Base-by-base conservation (phyloP, 495 filamentous ascomycete genomes). In the Penicillium maclennaniae region DNA sequence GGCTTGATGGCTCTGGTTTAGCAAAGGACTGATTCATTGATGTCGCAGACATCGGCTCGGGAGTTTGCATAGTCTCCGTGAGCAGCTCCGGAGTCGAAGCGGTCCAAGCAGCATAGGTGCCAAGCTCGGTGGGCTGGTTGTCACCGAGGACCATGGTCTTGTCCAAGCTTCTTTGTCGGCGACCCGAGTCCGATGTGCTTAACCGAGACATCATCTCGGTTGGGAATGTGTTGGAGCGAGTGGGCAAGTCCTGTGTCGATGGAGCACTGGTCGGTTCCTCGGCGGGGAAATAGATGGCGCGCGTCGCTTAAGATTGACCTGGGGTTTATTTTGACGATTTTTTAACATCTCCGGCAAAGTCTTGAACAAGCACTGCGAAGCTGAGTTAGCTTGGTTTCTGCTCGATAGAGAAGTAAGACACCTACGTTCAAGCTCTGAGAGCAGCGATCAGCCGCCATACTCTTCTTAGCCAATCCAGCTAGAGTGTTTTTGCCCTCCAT, bases 361-460 rank as follows among this genome's bases (percentile, higher is more conserved):
- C 47, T 92, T 89, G 63, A 96, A 95, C 4, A 95, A 74, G 51
- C 75, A 74, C 86, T 89, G 50, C 9, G 20, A 27, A 17, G 6
- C 26, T 4, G 20, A 17, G 42, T 56, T 28, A 38, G 53, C 17
- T 7, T 45, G 37, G 3, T 16, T 3, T 0, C 37, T 36, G 7
- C 12, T 12, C 28, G 6, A 34, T 20, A 21, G 7, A 16, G 20
- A 38, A 10, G 3, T 21, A 26, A 51, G 61, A 63, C 36, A 70
- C 78, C 58, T 79, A 92, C 89, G 52, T 77, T 80, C 40, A 98
- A 79, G 34, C 85, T 85, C 51, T 74, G 78, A 0, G 88, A 87
- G 56, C 92, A 93, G 23, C 91, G 75, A 60, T 95, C 89, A 8
- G 93, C 92, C 25, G 92, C 91, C 73, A 93, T 73, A 56, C 92